Evolutionary conservation across 2,329 filamentous ascomycete species (phyloP), one percentile per base, ranked within the genome.

Genomic region (Purpureocillium lavendulum): DNA sequence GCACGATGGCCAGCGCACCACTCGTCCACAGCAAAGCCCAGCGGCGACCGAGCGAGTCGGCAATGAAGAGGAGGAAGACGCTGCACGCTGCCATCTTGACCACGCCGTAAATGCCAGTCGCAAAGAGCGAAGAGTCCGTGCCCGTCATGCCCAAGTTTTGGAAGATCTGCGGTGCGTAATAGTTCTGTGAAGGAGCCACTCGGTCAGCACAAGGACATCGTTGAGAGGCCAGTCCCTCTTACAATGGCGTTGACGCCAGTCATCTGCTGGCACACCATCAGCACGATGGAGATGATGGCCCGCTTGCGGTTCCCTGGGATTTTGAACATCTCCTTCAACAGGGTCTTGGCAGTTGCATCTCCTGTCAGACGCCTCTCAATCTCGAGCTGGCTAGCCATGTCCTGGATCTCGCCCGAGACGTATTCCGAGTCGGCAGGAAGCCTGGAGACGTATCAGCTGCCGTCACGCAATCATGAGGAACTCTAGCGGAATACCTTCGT

Each of bases 91-190:
- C 60, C 60, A 82, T 78, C 58, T 87, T 87, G 40, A 84, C 75
- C 39, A 86, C 71, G 18, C 82, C 82, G 54, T 86, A 87, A 47
- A 87, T 73, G 31, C 83, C 82, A 0, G 82, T 86, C 4, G 83
- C 81, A 55, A 87, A 84, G 17, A 87, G 73, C 14, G 73, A 75
- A 31, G 73, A 69, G 30, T 70, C 57, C 6, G 71, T 77, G 11
- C 65, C 65, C 17, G 55, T 58, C 49, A 87, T 68, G 14, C 82
- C 82, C 3, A 86, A 66, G 48, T 76, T 70, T 33, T 64, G 62
- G 63, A 87, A 87, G 49, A 87, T 85, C 40, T 75, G 71, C 0
- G 82, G 82, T 0, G 79, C 77, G 50, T 83, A 84, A 63, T 83
- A 83, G 56, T 82, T 77, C 53, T 63, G 40, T 1, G 6, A 6